Evolutionary conservation across 108 stramenopile species (phyloP).

Genomic region (Fistulifera pelliculosa): DNA sequence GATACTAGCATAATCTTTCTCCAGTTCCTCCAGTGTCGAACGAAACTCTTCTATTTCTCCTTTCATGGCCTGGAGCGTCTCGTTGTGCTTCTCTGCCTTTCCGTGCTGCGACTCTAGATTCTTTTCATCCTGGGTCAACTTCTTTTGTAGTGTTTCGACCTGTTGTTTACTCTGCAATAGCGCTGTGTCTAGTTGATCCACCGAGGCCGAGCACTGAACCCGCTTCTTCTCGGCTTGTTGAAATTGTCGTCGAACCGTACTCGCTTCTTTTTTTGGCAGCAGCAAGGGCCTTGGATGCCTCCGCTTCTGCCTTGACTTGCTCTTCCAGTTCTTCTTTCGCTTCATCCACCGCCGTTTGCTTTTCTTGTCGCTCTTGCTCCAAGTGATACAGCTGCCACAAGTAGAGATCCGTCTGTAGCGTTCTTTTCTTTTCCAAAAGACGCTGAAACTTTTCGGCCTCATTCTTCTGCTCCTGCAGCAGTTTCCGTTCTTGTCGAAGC

Average conservation of each 20-base stretch:
- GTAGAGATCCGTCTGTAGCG: constrained; percentile 75
- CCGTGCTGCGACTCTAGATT: constrained; percentile 45
- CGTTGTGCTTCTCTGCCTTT: constrained; percentile 46
- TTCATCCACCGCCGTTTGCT: constrained; percentile 42
- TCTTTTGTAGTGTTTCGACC: constrained; percentile 53
- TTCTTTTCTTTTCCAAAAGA: constrained; percentile 53
- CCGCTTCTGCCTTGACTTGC: constrained; percentile 39
- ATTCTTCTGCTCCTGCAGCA: constrained; percentile 92
- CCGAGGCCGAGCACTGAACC: constrained; percentile 47
- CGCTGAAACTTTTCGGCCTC: constrained; percentile 84
- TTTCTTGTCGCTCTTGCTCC: constrained; percentile 68
- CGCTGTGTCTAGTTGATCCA: constrained; percentile 61
- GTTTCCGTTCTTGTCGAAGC: constrained; percentile 70
- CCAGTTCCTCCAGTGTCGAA: constrained; percentile 35
- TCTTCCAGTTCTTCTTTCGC: constrained; percentile 52
- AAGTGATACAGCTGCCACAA: constrained; percentile 93
- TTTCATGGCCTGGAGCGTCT: constrained; percentile 40
- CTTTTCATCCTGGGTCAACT: constrained; percentile 47
- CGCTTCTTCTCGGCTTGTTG: constrained; percentile 65
- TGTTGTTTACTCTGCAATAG: constrained; percentile 67
- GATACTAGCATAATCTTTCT: constrained; percentile 76
- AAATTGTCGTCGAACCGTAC: constrained; percentile 41
- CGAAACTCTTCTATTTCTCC: constrained; percentile 43
- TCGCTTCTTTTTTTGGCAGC: constrained; percentile 62
- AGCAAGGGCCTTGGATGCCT: constrained; percentile 49